phyloP scores from a whole-genome alignment of 768 basidiomycete genomes.

The Boletellus emodensis region DNA sequence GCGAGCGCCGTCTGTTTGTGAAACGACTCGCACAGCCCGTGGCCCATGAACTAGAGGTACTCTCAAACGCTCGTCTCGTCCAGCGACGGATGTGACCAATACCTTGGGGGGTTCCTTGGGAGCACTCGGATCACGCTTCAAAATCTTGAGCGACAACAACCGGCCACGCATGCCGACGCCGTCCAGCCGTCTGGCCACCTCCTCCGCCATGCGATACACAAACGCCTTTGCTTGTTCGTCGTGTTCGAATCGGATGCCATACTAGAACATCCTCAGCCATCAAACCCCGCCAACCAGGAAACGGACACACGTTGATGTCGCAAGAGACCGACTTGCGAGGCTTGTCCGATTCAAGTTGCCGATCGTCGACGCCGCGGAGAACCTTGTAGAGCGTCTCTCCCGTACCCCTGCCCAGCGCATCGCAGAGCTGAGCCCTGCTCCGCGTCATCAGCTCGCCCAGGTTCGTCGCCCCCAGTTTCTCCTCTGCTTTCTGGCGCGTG shows the following conservation, averaged over 20 bases:
- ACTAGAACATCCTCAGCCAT: no score
- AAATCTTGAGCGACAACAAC: slow-evolving; percentile 79
- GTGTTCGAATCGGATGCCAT: slow-evolving; percentile 90
- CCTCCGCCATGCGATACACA: slow-evolving; percentile 68
- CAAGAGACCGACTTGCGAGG: slow-evolving; percentile 88
- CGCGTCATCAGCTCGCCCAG: slow-evolving; percentile 66
- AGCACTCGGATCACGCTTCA: slow-evolving; percentile 82
- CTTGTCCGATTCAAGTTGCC: slow-evolving; percentile 77
- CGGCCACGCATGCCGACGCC: slow-evolving; percentile 66
- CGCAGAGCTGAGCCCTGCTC: slow-evolving; percentile 62
- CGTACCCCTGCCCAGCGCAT: slow-evolving; percentile 70
- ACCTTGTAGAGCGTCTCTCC: slow-evolving; percentile 87
- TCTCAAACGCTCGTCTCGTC: slow-evolving; percentile 1
- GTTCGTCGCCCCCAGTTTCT: slow-evolving; percentile 68
- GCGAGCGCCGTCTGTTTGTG: slow-evolving; percentile 66
- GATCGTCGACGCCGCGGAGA: slow-evolving; percentile 78
- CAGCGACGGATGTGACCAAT: slow-evolving; percentile 7
- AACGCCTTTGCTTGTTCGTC: slow-evolving; percentile 79
- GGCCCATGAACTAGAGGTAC: slow-evolving; percentile 74
- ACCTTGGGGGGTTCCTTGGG: slow-evolving; percentile 92
- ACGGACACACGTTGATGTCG: slow-evolving; percentile 80
- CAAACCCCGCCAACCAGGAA: not conserved
- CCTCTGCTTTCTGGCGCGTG: slow-evolving; percentile 70
- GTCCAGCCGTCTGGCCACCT: slow-evolving; percentile 71
- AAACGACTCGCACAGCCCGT: slow-evolving; percentile 79